A percentile compares a stretch with the other conserved stretches of the same genome.
Evolutionary conservation across 2,329 filamentous ascomycete species (phyloP).

Genomic region (Neonectria coccinea): DNA sequence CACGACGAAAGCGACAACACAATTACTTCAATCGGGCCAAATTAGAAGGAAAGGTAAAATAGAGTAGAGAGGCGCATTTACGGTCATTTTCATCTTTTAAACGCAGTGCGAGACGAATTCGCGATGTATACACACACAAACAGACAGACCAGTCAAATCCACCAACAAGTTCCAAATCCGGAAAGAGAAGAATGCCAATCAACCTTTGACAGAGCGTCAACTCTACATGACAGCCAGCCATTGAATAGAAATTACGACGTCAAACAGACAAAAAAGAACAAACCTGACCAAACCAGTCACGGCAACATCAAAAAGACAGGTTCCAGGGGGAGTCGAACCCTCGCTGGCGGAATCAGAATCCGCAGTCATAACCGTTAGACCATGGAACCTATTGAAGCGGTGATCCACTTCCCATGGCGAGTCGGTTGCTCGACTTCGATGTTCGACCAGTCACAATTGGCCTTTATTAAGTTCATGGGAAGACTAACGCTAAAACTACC

Average conservation of each 20-base stretch:
- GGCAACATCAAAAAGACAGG: slow-evolving; percentile 28
- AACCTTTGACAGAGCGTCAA: not conserved
- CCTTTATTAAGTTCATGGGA: not conserved
- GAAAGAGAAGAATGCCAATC: not conserved
- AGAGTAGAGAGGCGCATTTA: no score
- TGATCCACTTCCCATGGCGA: slow-evolving; percentile 21
- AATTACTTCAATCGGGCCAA: not conserved
- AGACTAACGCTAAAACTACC: not conserved
- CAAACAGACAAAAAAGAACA: not conserved
- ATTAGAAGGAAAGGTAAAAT: not conserved
- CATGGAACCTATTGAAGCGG: slow-evolving; percentile 29
- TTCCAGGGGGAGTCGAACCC: slow-evolving; percentile 45
- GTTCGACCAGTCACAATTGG: not conserved
- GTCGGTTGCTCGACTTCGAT: slow-evolving; percentile 6
- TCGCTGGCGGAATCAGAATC: slow-evolving; percentile 47
- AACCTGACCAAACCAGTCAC: not conserved
- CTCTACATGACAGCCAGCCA: not conserved
- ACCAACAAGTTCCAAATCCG: not conserved
- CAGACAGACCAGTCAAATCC: not conserved
- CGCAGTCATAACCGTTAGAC: slow-evolving; percentile 45
- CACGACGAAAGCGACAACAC: not conserved
- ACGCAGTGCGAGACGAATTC: not conserved
- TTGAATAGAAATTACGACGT: not conserved
- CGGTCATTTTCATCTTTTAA: no score
- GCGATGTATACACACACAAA: not conserved